phyloP scores from a whole-genome alignment of 345 rosid species.

The Heritiera littoralis region DNA sequence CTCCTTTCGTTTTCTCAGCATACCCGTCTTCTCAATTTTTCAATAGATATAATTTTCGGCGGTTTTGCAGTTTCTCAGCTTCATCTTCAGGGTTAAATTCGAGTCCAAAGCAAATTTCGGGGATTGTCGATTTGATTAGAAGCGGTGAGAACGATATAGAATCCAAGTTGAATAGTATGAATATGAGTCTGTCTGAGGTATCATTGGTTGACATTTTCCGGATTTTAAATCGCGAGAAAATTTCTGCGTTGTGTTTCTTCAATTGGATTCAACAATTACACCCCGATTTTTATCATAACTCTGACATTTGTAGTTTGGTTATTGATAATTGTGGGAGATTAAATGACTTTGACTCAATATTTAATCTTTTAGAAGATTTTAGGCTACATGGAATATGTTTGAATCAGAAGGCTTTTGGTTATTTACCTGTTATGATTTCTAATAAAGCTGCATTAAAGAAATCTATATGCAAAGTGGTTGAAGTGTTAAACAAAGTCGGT shows the following conservation, averaged over 20 bases:
- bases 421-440: constrained; percentile 29
- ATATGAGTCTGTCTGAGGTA: constrained; percentile 35
- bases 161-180: constrained; percentile 35
- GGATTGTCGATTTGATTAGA: constrained; percentile 35
- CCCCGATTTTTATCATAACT: constrained; percentile 31
- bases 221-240: constrained; percentile 37
- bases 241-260: constrained; percentile 45
- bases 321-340: constrained; percentile 55
- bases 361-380: constrained; percentile 35
- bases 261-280: constrained; percentile 34
- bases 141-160: constrained; percentile 32
- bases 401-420: constrained; percentile 46
- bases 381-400: constrained; percentile 24
- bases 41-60: too few relatives aligned
- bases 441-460: constrained; percentile 25
- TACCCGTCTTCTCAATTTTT: background rate
- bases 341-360: constrained; percentile 39
- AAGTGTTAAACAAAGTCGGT: constrained; percentile 41
- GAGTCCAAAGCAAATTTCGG: constrained; percentile 15
- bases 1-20: background rate
- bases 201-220: constrained; percentile 26
- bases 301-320: constrained; percentile 45
- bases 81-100: constrained; percentile 12
- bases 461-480: constrained; percentile 31
- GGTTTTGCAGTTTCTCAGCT: constrained; percentile 8